Percentiles rank a stretch among this genome's conserved stretches.
phyloP scores from a whole-genome alignment of 768 basidiomycete genomes.

The Lactarius hatsudake region DNA sequence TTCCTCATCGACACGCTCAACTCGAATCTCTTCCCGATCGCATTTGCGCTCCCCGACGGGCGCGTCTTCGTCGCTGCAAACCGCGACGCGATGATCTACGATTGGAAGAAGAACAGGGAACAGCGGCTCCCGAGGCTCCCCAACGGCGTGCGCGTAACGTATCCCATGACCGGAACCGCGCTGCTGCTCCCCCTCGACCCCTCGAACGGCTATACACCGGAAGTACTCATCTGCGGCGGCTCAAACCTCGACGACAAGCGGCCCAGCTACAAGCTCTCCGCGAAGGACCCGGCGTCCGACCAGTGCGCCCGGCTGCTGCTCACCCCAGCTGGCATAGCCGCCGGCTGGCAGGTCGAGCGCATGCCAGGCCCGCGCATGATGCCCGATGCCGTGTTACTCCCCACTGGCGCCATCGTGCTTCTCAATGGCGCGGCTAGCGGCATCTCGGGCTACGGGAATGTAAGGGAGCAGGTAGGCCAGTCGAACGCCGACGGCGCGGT shows the following conservation, averaged over 20 bases:
- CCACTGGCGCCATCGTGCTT: constrained; percentile 69
- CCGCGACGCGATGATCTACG: constrained; percentile 74
- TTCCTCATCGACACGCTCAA: constrained; percentile 72
- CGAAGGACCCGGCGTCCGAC: constrained; percentile 66
- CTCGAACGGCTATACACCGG: constrained; percentile 58
- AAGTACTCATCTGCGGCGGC: constrained; percentile 76
- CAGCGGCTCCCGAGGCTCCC: constrained; percentile 62
- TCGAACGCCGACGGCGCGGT: constrained; percentile 80
- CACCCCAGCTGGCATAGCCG: constrained; percentile 57
- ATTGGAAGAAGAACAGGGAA: constrained; percentile 66
- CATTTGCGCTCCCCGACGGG: constrained; percentile 67
- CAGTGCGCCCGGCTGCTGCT: constrained; percentile 73
- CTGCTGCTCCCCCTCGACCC: constrained; percentile 70
- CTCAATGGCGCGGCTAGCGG: constrained; percentile 75
- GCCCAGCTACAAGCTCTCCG: constrained; percentile 61
- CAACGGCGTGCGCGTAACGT: constrained; percentile 76
- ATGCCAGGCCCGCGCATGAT: constrained; percentile 75
- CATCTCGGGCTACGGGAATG: constrained; percentile 78
- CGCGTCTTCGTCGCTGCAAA: constrained; percentile 76
- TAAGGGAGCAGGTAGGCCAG: constrained; percentile 59
- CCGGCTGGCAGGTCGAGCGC: constrained; percentile 71
- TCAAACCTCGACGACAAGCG: constrained; percentile 60
- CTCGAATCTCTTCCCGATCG: constrained; percentile 81
- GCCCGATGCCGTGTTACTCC: constrained; percentile 79
- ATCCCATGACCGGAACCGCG: constrained; percentile 77